These are phyloP conservation scores for Apiospora arundinis DNA, from an alignment of 2,329 filamentous ascomycete genomes.

Conservation along the genomic window DNA sequence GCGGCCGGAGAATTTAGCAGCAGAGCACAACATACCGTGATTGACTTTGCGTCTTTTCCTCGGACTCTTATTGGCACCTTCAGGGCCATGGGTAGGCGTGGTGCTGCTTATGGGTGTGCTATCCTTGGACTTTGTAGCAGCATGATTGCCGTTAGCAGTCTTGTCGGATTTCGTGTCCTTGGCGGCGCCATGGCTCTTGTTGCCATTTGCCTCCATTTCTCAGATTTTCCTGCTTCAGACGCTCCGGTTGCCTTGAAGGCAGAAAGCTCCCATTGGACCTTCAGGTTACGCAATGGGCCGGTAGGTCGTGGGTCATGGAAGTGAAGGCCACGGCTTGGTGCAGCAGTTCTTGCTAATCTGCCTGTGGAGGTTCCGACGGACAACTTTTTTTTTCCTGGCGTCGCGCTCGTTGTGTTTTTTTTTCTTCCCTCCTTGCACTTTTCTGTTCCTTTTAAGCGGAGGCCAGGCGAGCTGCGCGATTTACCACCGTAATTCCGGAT, in stretches of 20 bases:
- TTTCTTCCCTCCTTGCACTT: not conserved
- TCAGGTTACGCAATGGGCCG: constrained; percentile 27
- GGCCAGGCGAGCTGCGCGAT: constrained; percentile 12
- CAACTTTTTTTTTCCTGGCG: constrained; percentile 4
- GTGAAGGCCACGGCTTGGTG: constrained; percentile 25
- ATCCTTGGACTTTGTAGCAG: constrained; percentile 22
- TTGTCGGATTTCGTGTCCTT: constrained; percentile 24
- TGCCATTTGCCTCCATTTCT: constrained; percentile 26
- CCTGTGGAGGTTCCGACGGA: constrained; percentile 23
- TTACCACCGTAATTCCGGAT: constrained; percentile 5
- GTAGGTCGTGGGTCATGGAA: constrained; percentile 27
- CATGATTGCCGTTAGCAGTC: constrained; percentile 23
- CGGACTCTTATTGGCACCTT: constrained; percentile 60
- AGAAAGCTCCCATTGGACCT: constrained; percentile 26
- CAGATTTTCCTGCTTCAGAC: constrained; percentile 25
- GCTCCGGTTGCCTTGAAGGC: constrained; percentile 23
- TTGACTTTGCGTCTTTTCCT: constrained; percentile 91
- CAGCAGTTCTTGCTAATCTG: constrained; percentile 23
- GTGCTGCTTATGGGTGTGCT: constrained; percentile 28
- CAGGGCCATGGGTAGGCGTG: constrained; percentile 33
- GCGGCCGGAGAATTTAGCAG: constrained; percentile 31
- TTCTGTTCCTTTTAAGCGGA: constrained; percentile 16
- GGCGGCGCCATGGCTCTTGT: constrained; percentile 24
- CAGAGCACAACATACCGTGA: constrained; percentile 69
- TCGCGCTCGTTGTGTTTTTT: constrained; percentile 2